Base-by-base conservation (phyloP, 108 stramenopile species). In the Pseudonitzschia multiseries region DNA sequence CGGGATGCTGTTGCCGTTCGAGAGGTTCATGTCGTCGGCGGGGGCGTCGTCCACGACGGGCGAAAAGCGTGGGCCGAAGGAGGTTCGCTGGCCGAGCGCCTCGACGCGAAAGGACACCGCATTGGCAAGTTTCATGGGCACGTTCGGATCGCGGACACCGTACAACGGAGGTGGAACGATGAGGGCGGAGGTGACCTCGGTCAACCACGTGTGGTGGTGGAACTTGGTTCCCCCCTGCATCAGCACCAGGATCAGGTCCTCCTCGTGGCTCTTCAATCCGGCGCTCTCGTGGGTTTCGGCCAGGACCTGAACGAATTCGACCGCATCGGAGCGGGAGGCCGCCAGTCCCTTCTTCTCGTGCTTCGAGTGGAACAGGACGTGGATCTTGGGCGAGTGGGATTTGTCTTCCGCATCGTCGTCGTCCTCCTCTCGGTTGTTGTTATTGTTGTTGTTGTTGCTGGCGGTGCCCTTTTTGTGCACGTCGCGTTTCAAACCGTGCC, bases 1-100 rank as follows among this genome's bases (percentile, higher is more conserved):
- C 8, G 85, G 82, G 74, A 89, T 91, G 26, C 87, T 86, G 17
- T 73, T 71, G 29, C 93, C 93, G 59, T 86, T 87, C 59, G 80
- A 77, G 8, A 80, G 65, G 22, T 88, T 79, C 68, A 91, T 83
- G 60, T 90, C 88, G 24, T 76, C 51, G 21, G 81, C 71, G 28
- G 70, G 80, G 24, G 89, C 81, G 18, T 68, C 57, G 40, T 52
- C 42, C 0, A 63, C 51, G 15, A 67, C 8, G 12, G 87, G 85
- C 51, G 67, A 52, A 12, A 89, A 76, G 8, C 64, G 42, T 4
- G 65, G 59, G 63, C 81, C 79, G 64, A 80, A 74, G 31, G 76
- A 57, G 24, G 77, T 71, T 32, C 80, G 68, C 77, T 78, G 57
- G 43, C 72, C 77, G 22, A 65, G 31, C 42, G 72, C 74, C 22